These are phyloP conservation scores for Neohortaea acidophila DNA, from an alignment of 495 filamentous ascomycete species.

Conservation along the genomic window DNA sequence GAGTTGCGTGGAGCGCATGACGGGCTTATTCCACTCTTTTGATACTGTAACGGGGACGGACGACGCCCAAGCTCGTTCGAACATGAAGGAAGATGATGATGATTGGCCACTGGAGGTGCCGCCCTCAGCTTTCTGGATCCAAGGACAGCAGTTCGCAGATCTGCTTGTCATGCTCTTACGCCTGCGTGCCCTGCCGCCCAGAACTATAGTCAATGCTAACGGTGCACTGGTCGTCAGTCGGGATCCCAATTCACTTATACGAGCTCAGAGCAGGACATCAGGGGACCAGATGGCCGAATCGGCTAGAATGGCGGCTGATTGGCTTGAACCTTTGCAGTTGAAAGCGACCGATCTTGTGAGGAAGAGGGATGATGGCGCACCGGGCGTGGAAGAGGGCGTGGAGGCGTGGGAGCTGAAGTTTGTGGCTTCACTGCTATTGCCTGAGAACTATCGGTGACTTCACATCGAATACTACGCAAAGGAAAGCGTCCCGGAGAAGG, in stretches of 20 bases:
- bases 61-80: neutral
- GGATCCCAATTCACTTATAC: neutral
- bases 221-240: constrained; percentile 1
- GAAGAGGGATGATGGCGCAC: constrained; percentile 1
- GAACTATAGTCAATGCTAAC: constrained; percentile 26
- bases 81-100: constrained; percentile 15
- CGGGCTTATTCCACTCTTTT: constrained; percentile 47
- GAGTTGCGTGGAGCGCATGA: constrained; percentile 70
- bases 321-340: constrained; percentile 6
- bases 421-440: constrained; percentile 4
- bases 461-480: too few species aligned
- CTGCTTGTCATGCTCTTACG: constrained; percentile 59
- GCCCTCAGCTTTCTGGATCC: constrained; percentile 47
- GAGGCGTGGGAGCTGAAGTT: constrained; percentile 10
- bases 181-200: constrained; percentile 56
- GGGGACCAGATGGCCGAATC: neutral
- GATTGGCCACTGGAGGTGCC: constrained; percentile 58
- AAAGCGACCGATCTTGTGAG: constrained; percentile 3
- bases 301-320: constrained; percentile 3
- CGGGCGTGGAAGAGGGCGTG: neutral
- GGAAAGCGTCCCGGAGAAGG: too few species aligned
- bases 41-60: neutral
- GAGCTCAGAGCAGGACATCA: neutral
- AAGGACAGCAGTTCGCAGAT: constrained; percentile 57
- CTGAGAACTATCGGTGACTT: neutral